A percentile compares a stretch with the other conserved stretches of the same genome.
Evolutionary conservation across 2,329 filamentous ascomycete genomes (phyloP).

Genomic region (Chrysoporthe austroafricana): DNA sequence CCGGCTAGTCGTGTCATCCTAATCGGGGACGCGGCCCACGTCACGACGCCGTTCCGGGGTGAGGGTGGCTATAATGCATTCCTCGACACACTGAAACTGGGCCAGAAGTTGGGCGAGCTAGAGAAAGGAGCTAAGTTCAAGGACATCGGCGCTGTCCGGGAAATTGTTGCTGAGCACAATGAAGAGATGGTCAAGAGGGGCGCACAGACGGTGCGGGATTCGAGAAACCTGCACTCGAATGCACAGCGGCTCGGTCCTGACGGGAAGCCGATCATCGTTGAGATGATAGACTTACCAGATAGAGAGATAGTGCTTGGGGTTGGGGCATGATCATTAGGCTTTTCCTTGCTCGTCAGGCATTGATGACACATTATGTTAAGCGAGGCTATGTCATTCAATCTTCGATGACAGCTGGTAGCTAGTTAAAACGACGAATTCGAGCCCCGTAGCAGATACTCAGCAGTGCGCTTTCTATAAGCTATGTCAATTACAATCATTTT

Average conservation of each 20-base stretch:
- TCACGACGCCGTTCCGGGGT: slow-evolving; percentile 8
- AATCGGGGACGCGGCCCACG: slow-evolving; percentile 12
- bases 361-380: neutral
- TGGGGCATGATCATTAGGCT: neutral
- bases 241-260: slow-evolving; percentile 6
- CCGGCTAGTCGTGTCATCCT: slow-evolving; percentile 6
- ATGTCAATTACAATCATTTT: no score
- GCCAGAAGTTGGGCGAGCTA: neutral
- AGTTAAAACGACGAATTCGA: neutral
- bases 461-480: neutral
- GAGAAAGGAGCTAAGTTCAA: neutral
- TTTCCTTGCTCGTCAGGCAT: neutral
- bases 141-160: neutral
- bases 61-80: slow-evolving; percentile 5
- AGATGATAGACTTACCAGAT: neutral
- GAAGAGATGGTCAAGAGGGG: neutral
- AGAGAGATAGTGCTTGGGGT: neutral
- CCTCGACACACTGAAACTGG: neutral
- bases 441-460: neutral
- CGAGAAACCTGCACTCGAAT: neutral
- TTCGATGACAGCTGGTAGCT: neutral
- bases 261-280: neutral
- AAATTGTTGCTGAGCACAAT: neutral
- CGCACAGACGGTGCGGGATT: neutral
- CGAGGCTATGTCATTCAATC: neutral